Conservation (phyloP, 495 filamentous ascomycete species). For the Neurospora tetrasperma region DNA sequence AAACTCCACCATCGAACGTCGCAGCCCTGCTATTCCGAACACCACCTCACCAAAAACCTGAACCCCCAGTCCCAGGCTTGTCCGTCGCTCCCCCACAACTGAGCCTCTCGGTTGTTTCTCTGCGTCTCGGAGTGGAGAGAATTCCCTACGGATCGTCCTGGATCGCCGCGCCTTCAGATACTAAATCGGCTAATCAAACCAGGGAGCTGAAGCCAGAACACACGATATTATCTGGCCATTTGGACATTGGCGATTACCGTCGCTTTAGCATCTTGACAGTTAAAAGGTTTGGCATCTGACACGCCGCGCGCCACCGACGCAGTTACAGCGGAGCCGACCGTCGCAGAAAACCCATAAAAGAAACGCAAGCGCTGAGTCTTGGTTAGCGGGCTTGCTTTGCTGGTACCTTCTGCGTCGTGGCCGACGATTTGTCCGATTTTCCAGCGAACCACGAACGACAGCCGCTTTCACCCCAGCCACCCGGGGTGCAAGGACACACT, state of each 20-base stretch:
- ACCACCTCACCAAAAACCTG: background rate
- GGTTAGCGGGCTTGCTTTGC: background rate
- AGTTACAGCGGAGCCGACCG: background rate
- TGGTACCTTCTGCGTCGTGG: background rate
- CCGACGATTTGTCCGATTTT: background rate
- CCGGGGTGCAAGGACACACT: constrained; percentile 2
- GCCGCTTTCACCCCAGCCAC: constrained; percentile 1
- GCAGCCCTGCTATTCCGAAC: background rate
- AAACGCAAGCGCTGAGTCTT: background rate
- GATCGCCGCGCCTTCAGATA: background rate
- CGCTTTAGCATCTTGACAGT: background rate
- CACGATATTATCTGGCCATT: background rate
- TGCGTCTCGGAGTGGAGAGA: background rate
- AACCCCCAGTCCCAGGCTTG: background rate
- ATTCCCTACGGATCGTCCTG: background rate
- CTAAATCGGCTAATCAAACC: background rate
- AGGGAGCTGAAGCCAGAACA: background rate
- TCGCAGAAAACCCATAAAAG: background rate
- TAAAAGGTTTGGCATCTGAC: background rate
- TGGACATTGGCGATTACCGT: background rate
- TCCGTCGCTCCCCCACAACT: background rate
- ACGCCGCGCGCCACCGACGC: background rate
- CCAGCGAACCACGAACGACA: background rate
- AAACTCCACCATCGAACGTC: background rate
- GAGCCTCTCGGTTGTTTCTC: background rate